Conservation (phyloP, 2,329 filamentous ascomycete genomes). For the Neophaeococcomyces mojaviensis region DNA sequence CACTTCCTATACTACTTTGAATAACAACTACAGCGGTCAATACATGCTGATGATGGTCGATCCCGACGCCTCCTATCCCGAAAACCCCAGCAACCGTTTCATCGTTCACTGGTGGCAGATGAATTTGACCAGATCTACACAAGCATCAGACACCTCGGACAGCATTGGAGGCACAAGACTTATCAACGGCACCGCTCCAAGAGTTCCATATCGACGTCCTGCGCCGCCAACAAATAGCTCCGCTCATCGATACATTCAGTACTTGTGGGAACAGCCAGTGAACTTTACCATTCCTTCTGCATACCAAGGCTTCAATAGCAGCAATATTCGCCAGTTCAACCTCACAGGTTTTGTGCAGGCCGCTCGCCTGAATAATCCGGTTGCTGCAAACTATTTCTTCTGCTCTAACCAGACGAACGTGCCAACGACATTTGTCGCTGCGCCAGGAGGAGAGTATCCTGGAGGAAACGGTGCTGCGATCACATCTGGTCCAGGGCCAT, state of each 20-base stretch:
- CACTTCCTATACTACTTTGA: slow-evolving; percentile 14
- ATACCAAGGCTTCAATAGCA: slow-evolving; percentile 14
- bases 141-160: slow-evolving; percentile 4
- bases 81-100: slow-evolving; percentile 13
- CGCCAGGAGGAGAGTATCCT: slow-evolving; percentile 15
- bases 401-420: slow-evolving; percentile 17
- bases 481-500: slow-evolving; percentile 15
- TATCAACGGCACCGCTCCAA: slow-evolving; percentile 12
- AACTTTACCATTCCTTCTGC: slow-evolving; percentile 15
- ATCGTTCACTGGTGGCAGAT: slow-evolving; percentile 19
- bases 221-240: slow-evolving; percentile 18
- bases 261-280: slow-evolving; percentile 17
- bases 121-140: slow-evolving; percentile 11
- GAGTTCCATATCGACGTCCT: slow-evolving; percentile 13
- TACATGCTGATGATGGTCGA: slow-evolving; percentile 21
- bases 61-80: slow-evolving; percentile 19
- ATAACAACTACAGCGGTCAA: slow-evolving; percentile 14
- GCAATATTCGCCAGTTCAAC: slow-evolving; percentile 16
- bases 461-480: slow-evolving; percentile 19
- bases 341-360: slow-evolving; percentile 15
- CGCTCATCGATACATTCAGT: slow-evolving; percentile 21
- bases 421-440: slow-evolving; percentile 16
- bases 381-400: slow-evolving; percentile 20
- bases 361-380: slow-evolving; percentile 15
- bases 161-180: slow-evolving; percentile 13